These are phyloP conservation scores for Lepiota subincarnata DNA, from an alignment of 768 basidiomycete species.

Conservation along the genomic window DNA sequence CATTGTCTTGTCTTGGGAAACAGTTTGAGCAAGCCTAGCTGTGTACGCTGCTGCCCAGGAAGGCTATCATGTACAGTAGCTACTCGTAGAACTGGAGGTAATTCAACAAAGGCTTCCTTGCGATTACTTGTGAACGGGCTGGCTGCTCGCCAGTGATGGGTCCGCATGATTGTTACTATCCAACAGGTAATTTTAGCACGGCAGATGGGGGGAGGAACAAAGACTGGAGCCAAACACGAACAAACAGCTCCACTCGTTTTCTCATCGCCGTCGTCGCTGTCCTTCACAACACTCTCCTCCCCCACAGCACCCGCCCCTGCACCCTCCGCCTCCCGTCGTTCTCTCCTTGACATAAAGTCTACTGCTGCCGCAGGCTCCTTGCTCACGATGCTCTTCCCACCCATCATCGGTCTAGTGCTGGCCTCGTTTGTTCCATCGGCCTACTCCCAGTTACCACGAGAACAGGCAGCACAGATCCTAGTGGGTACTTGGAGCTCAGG, in stretches of 20 bases:
- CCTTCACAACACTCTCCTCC: constrained; percentile 11
- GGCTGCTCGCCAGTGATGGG: not conserved
- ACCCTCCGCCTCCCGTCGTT: not conserved
- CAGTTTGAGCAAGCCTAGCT: too few species aligned
- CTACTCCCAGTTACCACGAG: constrained; percentile 2
- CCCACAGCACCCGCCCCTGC: constrained; percentile 9
- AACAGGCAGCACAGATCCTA: constrained; percentile 24
- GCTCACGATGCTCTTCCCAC: constrained; percentile 36
- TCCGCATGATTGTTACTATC: constrained; percentile 5
- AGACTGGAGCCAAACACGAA: constrained; percentile 23
- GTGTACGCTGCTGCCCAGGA: too few species aligned
- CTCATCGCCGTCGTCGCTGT: constrained; percentile 24
- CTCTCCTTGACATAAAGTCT: not conserved
- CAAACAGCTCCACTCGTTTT: constrained; percentile 28
- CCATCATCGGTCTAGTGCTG: constrained; percentile 35
- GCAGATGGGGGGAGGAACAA: constrained; percentile 13
- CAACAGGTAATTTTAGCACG: not conserved
- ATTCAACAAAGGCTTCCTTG: too few species aligned
- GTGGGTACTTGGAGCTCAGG: constrained; percentile 87
- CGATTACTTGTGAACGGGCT: not conserved
- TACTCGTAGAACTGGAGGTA: too few species aligned
- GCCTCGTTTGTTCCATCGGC: constrained; percentile 29
- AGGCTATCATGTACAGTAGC: too few species aligned
- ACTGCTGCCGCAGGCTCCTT: constrained; percentile 10
- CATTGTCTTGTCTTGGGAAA: too few species aligned